Base-by-base conservation (phyloP, 129 eudicot species). In the Flaveria bidentis region DNA sequence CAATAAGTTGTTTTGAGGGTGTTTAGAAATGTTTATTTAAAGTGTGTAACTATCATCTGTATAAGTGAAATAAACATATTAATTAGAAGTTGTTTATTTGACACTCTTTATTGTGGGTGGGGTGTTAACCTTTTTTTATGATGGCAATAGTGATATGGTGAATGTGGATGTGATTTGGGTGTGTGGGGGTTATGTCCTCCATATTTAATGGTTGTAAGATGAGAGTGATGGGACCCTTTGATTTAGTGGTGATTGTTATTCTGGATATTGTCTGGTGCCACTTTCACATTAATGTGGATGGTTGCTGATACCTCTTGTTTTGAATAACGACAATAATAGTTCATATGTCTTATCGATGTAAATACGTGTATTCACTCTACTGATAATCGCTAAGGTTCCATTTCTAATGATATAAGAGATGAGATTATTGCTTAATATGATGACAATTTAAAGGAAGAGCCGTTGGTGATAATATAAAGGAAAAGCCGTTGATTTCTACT, bases 221-320 rank as follows among this genome's bases (percentile, higher is more conserved):
- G 71, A 75, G 58, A 26, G 42, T 56, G 75, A 82, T 82, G 56
- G 87, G 79, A 49, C 84, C 82, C 63, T 76, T 64, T 52, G 23
- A 57, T 83, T 71, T 75, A 53, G 72, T 79, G 84, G 81, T 56
- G 50, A 72, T 45, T 78, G 44, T 69, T 70, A 76, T 76, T 50
- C 65, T 28, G 52, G 65, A 36, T 70, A 30, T 67, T 62, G n/a
- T 73, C 45, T 71, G 42, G 71, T 46, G 82, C 52, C 53, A 52
- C 73, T 65, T 80, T 73, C 79, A 73, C 13, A 14, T 73, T 73
- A 23, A 42, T 45, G 75, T 74, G 73, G 63, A 71, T 80, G 83
- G 83, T 42, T 80, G 83, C 60, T 65, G 71, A 80, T 76, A 23
- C 69, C 72, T 36, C 72, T 33, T 33, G 46, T 71, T 64, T 58